A percentile compares a stretch with the other conserved stretches of the same genome.
Conservation (phyloP, 192 early-diverging fungal species). For the Gryganskiella cystojenkinii region DNA sequence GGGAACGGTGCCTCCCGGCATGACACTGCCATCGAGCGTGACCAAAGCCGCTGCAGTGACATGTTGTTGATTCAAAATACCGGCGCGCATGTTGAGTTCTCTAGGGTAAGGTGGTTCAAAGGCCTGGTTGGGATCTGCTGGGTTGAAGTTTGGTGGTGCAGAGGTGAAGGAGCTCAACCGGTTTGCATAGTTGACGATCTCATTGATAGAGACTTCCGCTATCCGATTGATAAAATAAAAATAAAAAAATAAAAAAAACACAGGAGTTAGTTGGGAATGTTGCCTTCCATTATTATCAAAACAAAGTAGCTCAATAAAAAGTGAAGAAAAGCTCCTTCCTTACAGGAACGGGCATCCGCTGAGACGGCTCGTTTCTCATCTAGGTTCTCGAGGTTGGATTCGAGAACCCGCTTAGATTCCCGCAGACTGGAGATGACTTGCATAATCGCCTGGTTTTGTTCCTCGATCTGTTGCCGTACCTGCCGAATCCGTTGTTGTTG, state of each 20-base stretch:
- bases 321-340: neutral
- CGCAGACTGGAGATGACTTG: slow-evolving; percentile 50
- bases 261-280: neutral
- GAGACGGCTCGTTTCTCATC: slow-evolving; percentile 31
- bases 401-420: slow-evolving; percentile 43
- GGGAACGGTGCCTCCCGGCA: slow-evolving; percentile 32
- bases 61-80: slow-evolving; percentile 62
- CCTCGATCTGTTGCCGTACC: slow-evolving; percentile 61
- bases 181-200: slow-evolving; percentile 63
- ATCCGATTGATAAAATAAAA: neutral
- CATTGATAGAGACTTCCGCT: slow-evolving; percentile 53
- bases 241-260: neutral
- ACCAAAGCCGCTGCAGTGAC: slow-evolving; percentile 46
- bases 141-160: slow-evolving; percentile 63
- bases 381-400: slow-evolving; percentile 35
- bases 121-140: slow-evolving; percentile 54
- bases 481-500: slow-evolving; percentile 58
- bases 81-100: slow-evolving; percentile 62
- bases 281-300: neutral
- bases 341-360: slow-evolving; percentile 37
- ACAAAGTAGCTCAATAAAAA: neutral
- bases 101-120: slow-evolving; percentile 65
- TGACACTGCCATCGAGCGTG: slow-evolving; percentile 36
- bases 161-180: slow-evolving; percentile 63
- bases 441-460: slow-evolving; percentile 52